phyloP scores from a whole-genome alignment of 139 green algal genomes.

The Coelastrella sp. region DNA sequence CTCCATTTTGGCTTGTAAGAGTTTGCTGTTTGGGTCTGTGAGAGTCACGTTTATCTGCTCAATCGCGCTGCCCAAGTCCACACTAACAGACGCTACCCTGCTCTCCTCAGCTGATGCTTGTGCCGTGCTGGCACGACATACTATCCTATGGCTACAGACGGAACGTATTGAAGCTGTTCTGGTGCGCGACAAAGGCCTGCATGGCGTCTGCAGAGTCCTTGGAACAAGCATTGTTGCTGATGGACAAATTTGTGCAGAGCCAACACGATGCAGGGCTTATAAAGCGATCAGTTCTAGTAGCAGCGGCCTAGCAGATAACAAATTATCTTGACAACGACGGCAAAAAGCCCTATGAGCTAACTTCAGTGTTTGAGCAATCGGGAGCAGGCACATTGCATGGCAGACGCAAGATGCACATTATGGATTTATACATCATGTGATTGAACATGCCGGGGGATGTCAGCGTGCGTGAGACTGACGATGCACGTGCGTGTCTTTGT shows the following conservation, averaged over 20 bases:
- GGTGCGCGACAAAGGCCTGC: neutral
- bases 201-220: neutral
- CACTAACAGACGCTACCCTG: neutral
- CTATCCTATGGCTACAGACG: neutral
- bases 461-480: neutral
- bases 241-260: neutral
- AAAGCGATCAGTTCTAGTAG: too few species aligned
- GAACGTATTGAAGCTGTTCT: neutral
- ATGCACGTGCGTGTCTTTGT: neutral
- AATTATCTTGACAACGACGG: too few species aligned
- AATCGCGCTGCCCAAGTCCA: neutral
- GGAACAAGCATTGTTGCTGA: neutral
- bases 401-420: too few species aligned
- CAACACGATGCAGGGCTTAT: too few species aligned
- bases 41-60: constrained; percentile 22
- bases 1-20: constrained; percentile 15
- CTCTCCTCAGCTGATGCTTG: neutral
- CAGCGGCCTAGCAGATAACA: too few species aligned
- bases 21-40: neutral
- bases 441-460: neutral
- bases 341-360: too few species aligned
- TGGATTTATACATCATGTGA: neutral
- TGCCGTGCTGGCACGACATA: neutral
- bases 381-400: too few species aligned
- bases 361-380: too few species aligned